These are phyloP conservation scores for Naganishia vishniacii DNA, from an alignment of 768 basidiomycete genomes.

Conservation along the genomic window DNA sequence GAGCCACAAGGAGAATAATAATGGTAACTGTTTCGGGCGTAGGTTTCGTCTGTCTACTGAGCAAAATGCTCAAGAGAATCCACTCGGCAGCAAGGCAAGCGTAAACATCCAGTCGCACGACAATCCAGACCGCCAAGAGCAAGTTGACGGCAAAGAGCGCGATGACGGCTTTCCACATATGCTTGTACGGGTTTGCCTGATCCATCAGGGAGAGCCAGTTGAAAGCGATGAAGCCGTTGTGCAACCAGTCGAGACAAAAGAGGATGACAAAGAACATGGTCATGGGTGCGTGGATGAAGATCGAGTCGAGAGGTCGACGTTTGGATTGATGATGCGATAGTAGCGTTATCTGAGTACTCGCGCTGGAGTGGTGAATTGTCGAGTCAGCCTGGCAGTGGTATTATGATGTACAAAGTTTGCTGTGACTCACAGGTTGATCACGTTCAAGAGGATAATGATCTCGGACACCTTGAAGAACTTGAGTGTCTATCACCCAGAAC, in stretches of 20 bases:
- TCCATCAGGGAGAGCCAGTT: constrained; percentile 60
- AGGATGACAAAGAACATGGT: constrained; percentile 54
- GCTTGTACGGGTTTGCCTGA: constrained; percentile 55
- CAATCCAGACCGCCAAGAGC: constrained; percentile 44
- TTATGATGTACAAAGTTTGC: background rate
- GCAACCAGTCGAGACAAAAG: constrained; percentile 58
- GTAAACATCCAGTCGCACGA: constrained; percentile 41
- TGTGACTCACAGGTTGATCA: constrained; percentile 57
- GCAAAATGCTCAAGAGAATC: constrained; percentile 32
- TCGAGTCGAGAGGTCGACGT: constrained; percentile 63
- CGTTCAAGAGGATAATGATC: constrained; percentile 64
- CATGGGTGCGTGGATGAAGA: constrained; percentile 81
- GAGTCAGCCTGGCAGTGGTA: background rate
- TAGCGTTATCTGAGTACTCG: constrained; percentile 74
- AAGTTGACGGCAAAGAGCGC: constrained; percentile 63
- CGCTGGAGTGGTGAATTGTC: constrained; percentile 28
- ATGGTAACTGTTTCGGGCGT: constrained; percentile 47
- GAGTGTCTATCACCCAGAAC: constrained; percentile 54
- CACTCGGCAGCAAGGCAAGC: constrained; percentile 34
- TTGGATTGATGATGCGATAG: constrained; percentile 58
- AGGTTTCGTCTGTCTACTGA: constrained; percentile 35
- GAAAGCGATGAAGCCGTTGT: constrained; percentile 64
- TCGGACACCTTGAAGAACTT: constrained; percentile 72
- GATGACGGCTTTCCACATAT: constrained; percentile 69
- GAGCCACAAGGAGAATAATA: constrained; percentile 48